These are phyloP conservation scores for Geotrichum carabidarum DNA, from an alignment of 1,139 yeast species.

Conservation along the genomic window DNA sequence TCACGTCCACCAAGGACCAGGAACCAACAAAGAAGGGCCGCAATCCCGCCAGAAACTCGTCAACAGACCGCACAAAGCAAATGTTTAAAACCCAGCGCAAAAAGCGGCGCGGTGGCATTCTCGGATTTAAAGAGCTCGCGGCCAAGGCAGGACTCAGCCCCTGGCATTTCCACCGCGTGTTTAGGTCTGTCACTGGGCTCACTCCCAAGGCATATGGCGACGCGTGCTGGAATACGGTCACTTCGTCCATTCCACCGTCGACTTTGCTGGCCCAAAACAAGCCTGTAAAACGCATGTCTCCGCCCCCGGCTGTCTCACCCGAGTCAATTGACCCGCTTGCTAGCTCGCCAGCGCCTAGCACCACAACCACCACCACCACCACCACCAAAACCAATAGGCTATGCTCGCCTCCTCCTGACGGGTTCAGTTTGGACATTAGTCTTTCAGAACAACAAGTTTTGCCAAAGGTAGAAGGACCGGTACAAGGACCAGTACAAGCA, in stretches of 20 bases:
- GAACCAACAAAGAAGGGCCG: conserved; percentile 23
- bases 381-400: not conserved
- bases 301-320: not conserved
- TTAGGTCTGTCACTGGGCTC: conserved; percentile 75
- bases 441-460: not conserved
- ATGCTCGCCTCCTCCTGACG: not conserved
- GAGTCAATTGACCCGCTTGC: not conserved
- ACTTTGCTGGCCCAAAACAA: not conserved
- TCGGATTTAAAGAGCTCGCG: conserved; percentile 85
- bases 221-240: conserved; percentile 70
- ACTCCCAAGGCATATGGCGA: conserved; percentile 90
- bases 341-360: not conserved
- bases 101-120: conserved; percentile 77
- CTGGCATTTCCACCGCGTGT: conserved; percentile 90
- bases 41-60: conserved; percentile 7
- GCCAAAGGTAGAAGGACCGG: not conserved
- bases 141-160: conserved; percentile 78
- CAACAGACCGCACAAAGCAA: conserved; percentile 22
- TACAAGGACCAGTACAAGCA: not conserved
- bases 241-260: conserved; percentile 22
- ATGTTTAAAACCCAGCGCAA: conserved; percentile 39
- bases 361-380: not conserved
- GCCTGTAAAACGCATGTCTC: not conserved
- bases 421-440: too few relatives aligned
- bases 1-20: conserved; percentile 27